Conservation (phyloP, 179 eudicot species). For the Actinidia arguta region DNA sequence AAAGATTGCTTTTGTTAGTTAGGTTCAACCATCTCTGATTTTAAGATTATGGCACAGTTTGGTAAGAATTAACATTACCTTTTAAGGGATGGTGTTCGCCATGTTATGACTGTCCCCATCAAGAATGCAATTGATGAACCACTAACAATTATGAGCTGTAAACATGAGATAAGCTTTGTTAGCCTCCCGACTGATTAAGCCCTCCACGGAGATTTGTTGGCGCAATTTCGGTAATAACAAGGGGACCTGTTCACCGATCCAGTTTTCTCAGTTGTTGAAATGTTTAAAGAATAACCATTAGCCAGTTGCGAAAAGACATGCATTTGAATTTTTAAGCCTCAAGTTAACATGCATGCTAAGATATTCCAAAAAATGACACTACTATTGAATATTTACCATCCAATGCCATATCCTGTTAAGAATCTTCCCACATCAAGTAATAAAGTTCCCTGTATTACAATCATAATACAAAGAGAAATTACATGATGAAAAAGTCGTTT, state of each 20-base stretch:
- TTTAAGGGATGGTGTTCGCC: constrained; percentile 77
- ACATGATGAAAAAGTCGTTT: no score
- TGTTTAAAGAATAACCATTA: neutral
- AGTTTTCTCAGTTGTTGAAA: neutral
- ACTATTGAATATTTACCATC: constrained; percentile 59
- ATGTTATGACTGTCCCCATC: constrained; percentile 63
- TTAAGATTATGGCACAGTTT: neutral
- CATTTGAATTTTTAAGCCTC: neutral
- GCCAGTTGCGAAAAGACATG: neutral
- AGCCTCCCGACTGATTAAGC: constrained; percentile 69
- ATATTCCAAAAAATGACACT: neutral
- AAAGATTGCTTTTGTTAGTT: no score
- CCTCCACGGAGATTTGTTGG: constrained; percentile 88
- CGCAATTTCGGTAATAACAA: constrained; percentile 85
- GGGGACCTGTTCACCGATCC: constrained; percentile 59
- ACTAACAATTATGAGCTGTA: constrained; percentile 81
- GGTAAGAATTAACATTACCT: constrained; percentile 39
- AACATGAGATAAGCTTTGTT: neutral
- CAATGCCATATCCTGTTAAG: constrained; percentile 84
- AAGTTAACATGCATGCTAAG: neutral
- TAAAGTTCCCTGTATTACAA: constrained; percentile 49
- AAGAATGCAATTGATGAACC: constrained; percentile 67
- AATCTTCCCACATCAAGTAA: constrained; percentile 79
- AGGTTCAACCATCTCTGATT: neutral
- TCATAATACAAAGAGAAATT: neutral